Conservation (phyloP, 345 rosid genomes). For the Cardamine occulta region DNA sequence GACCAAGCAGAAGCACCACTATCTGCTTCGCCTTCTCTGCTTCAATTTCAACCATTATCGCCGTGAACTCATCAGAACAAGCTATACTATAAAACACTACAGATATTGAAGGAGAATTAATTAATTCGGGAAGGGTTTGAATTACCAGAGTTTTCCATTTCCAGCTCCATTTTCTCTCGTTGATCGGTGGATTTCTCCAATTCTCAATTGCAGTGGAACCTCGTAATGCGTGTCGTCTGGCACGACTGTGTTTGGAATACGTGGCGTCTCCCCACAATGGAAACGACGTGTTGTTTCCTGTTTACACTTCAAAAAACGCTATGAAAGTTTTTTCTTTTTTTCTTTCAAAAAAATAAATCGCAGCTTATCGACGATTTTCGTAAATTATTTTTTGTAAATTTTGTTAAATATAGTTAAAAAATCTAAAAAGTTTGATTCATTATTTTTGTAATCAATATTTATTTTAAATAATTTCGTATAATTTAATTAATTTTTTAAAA, state of each 20-base stretch:
- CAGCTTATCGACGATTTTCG: too few relatives aligned
- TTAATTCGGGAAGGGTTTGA: not conserved
- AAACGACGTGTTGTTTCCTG: slow-evolving; percentile 28
- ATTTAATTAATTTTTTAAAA: too few relatives aligned
- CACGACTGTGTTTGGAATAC: slow-evolving; percentile 20
- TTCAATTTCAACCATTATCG: slow-evolving; percentile 38
- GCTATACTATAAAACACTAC: not conserved
- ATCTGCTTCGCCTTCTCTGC: slow-evolving; percentile 52
- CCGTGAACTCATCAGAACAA: too few relatives aligned
- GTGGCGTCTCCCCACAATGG: not conserved
- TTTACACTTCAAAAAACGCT: not conserved
- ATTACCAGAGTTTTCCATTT: slow-evolving; percentile 43
- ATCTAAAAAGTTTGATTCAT: too few relatives aligned
- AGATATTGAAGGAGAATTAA: not conserved
- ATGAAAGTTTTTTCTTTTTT: too few relatives aligned
- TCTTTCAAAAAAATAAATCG: too few relatives aligned
- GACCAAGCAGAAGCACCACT: slow-evolving; percentile 65
- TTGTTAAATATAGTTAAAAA: too few relatives aligned
- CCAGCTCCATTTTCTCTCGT: slow-evolving; percentile 10
- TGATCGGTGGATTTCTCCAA: slow-evolving; percentile 24
- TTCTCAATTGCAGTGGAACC: slow-evolving; percentile 1
- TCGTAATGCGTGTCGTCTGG: slow-evolving; percentile 26
- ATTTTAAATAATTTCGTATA: too few relatives aligned
- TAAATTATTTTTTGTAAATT: too few relatives aligned
- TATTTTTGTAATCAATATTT: too few relatives aligned